Conservation (phyloP, 2,329 filamentous ascomycete species). For the Canariomyces notabilis region DNA sequence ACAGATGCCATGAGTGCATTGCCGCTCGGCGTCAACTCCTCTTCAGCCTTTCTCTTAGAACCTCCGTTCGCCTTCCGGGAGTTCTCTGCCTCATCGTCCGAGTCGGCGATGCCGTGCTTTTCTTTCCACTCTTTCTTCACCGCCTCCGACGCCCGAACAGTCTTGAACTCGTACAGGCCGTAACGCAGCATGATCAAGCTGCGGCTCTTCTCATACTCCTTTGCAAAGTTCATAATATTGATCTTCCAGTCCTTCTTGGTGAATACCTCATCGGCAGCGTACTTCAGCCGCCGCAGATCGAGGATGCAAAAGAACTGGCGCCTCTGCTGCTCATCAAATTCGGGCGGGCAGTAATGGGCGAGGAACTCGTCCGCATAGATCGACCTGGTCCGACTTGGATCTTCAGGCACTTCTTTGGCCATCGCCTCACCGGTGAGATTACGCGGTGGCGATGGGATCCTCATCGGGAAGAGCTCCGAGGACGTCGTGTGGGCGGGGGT, state of each 20-base stretch:
- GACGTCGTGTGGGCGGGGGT: conserved; percentile 46
- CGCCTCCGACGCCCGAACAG: conserved; percentile 53
- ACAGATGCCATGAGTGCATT: conserved; percentile 32
- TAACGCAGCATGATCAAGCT: conserved; percentile 58
- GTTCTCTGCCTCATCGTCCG: conserved; percentile 39
- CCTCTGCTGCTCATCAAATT: conserved; percentile 54
- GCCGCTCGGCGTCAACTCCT: conserved; percentile 40
- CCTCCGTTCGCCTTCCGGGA: conserved; percentile 33
- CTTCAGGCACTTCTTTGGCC: conserved; percentile 48
- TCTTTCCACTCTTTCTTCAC: conserved; percentile 55
- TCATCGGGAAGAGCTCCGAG: conserved; percentile 53
- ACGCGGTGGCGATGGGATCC: conserved; percentile 52
- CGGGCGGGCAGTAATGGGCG: conserved; percentile 50
- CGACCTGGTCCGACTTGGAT: conserved; percentile 47
- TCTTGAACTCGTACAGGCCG: conserved; percentile 59
- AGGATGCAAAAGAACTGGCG: conserved; percentile 61
- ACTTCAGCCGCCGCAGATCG: conserved; percentile 56
- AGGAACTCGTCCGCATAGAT: conserved; percentile 58
- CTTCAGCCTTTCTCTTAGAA: conserved; percentile 53
- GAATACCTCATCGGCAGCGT: conserved; percentile 57
- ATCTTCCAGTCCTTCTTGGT: conserved; percentile 57
- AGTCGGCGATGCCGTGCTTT: conserved; percentile 49
- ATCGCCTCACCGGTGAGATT: conserved; percentile 52
- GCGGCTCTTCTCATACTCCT: conserved; percentile 60
- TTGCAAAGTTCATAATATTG: conserved; percentile 58